phyloP scores from a whole-genome alignment of 73 alveolate species.

The Paramecium pentaurelia region DNA sequence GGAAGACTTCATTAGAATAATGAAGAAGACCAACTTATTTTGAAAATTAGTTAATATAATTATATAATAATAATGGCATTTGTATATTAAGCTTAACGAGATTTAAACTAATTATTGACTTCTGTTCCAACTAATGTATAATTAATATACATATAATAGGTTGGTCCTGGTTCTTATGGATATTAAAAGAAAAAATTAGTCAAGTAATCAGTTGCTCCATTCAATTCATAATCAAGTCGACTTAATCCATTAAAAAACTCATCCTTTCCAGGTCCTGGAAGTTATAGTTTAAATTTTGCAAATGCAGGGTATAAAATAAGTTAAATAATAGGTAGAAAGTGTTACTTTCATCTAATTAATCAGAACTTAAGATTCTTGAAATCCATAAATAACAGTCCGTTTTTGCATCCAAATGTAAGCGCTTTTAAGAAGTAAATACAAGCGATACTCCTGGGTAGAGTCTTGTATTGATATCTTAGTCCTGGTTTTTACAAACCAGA shows the following conservation, averaged over 20 bases:
- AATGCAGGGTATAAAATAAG: not conserved
- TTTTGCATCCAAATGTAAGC: not conserved
- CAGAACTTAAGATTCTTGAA: slow-evolving; percentile 15
- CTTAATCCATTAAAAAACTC: not conserved
- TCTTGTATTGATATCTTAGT: not conserved
- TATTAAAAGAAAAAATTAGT: not conserved
- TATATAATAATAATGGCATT: not conserved
- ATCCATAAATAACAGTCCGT: not conserved
- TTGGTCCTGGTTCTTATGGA: slow-evolving; percentile 21
- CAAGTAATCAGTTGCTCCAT: not conserved
- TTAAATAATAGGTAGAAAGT: not conserved
- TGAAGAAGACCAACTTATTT: slow-evolving; percentile 9
- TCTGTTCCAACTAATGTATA: slow-evolving; percentile 1
- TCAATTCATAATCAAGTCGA: not conserved
- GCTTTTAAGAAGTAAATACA: not conserved
- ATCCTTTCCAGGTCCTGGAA: slow-evolving; percentile 30
- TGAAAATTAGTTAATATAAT: not conserved
- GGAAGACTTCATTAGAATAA: slow-evolving; percentile 16
- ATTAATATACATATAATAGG: not conserved
- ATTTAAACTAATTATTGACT: not conserved
- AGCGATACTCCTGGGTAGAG: slow-evolving; percentile 12
- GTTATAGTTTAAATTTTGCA: not conserved
- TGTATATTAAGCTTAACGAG: slow-evolving; percentile 27
- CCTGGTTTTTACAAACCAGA: slow-evolving; percentile 32
- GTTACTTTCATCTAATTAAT: not conserved